phyloP scores from a whole-genome alignment of 805 yeast species.

The Yarrowia bubula region DNA sequence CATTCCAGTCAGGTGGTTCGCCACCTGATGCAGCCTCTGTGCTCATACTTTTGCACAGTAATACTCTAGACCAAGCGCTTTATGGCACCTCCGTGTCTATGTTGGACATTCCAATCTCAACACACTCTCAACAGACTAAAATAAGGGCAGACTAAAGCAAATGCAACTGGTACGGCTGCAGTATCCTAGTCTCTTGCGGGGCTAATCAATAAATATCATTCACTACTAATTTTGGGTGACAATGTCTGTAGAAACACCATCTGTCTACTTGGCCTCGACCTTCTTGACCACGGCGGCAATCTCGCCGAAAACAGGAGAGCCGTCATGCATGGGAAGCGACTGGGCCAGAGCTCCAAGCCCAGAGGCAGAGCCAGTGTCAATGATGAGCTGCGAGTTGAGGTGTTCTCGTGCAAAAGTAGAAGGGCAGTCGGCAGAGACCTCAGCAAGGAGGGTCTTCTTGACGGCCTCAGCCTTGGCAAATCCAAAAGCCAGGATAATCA shows the following conservation, averaged over 20 bases:
- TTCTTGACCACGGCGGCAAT: not conserved
- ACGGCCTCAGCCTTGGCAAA: conserved; percentile 48
- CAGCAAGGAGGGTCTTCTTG: conserved; percentile 46
- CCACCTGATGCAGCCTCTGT: no score
- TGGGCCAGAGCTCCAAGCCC: conserved; percentile 27
- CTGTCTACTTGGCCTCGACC: conserved; percentile 19
- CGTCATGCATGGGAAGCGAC: conserved; percentile 19
- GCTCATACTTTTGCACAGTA: no score
- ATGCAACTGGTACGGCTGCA: no score
- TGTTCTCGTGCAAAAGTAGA: conserved; percentile 52
- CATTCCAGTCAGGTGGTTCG: no score
- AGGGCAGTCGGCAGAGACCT: conserved; percentile 47
- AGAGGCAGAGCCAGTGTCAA: conserved; percentile 49
- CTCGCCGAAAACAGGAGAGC: not conserved
- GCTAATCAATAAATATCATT: conserved; percentile 22
- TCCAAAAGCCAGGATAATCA: conserved; percentile 54
- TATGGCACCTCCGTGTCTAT: no score
- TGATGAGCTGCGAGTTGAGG: conserved; percentile 42
- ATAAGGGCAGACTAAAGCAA: no score
- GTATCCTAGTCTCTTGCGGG: no score
- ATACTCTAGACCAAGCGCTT: no score
- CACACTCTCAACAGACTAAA: no score
- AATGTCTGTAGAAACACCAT: not conserved
- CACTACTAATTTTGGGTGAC: not conserved
- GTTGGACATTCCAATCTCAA: no score